Base-by-base conservation (phyloP, 139 green algal species). In the Bryopsis sp. region DNA sequence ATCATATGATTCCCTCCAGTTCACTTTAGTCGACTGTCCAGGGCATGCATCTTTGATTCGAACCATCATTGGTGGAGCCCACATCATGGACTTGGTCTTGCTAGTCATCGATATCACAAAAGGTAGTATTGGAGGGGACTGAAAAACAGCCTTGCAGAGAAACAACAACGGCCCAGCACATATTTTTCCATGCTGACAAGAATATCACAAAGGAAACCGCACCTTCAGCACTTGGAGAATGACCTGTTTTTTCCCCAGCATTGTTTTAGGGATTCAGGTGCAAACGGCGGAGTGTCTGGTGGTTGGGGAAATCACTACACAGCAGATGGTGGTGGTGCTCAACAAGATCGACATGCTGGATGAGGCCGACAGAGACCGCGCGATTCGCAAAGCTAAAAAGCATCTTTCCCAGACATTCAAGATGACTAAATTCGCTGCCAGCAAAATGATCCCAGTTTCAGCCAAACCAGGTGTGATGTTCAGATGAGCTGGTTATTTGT, bases 21-120 rank as follows among this genome's bases (percentile, higher is more conserved):
- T 97, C 72, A 99, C 94, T 0, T 79, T 98, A 33, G 94, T 99
- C 36, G 94, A 99, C 80, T 99, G 94, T 74, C 94, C 94, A 2
- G 94, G 94, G 8, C 94, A 99, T 72, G 94, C 94, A 22, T 96
- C 89, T 0, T 84, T 98, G 35, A 97, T 98, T 50, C 78, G 84
- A 15, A 97, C 93, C 33, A 92, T 98, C 74, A 86, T 98, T 34
- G 92, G 92, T 1, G 93, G 93, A 2, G 85, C 85, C 3, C 88
- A 96, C 72, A 98, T 98, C 72, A 98, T 98, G 58, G 92, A 98
- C 74, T 84, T 92, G 68, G 93, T 97, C 81, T 39, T 98, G 19
- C 82, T 97, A 6, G 91, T 98, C 1, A 75, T 97, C 0, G 94
- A 99, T 68, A 75, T 95, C 37, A 97, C 84, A 11, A 97, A 96